phyloP scores from a whole-genome alignment of 805 yeast species.

The Brettanomyces anomalus region DNA sequence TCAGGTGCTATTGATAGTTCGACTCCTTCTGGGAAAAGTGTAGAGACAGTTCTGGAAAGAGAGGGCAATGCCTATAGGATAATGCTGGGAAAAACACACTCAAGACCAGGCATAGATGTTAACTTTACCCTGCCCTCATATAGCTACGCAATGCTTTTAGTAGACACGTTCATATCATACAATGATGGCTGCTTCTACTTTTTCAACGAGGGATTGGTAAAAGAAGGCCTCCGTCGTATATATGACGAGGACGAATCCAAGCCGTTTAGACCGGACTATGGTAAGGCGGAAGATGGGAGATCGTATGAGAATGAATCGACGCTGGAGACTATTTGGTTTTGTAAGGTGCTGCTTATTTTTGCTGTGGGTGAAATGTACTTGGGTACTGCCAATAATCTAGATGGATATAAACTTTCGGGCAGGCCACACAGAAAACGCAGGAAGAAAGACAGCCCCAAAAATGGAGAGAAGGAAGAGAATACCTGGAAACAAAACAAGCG shows the following conservation, averaged over 20 bases:
- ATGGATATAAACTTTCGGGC: slow-evolving; percentile 34
- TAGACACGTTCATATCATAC: slow-evolving; percentile 68
- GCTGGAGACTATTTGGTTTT: slow-evolving; percentile 72
- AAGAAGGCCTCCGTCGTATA: slow-evolving; percentile 52
- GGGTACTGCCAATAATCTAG: slow-evolving; percentile 61
- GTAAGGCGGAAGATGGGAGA: slow-evolving; percentile 11
- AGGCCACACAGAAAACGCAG: slow-evolving; percentile 15
- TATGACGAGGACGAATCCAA: slow-evolving; percentile 39
- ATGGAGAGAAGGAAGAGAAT: neutral
- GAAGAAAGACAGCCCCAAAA: slow-evolving; percentile 4
- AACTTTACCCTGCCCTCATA: slow-evolving; percentile 70
- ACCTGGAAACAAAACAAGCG: neutral
- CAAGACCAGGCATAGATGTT: slow-evolving; percentile 59
- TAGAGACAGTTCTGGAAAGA: slow-evolving; percentile 55
- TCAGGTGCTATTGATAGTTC: slow-evolving; percentile 11
- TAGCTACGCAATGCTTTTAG: slow-evolving; percentile 63
- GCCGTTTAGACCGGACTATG: slow-evolving; percentile 22
- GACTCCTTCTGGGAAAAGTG: slow-evolving; percentile 10
- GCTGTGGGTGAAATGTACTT: slow-evolving; percentile 79
- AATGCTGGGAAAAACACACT: slow-evolving; percentile 56
- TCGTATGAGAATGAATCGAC: slow-evolving; percentile 41
- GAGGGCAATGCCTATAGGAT: slow-evolving; percentile 73
- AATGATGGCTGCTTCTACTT: slow-evolving; percentile 82
- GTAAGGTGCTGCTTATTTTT: slow-evolving; percentile 63
- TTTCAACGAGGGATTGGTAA: slow-evolving; percentile 74